Conservation (phyloP, 768 basidiomycete species). For the Artomyces pyxidatus region DNA sequence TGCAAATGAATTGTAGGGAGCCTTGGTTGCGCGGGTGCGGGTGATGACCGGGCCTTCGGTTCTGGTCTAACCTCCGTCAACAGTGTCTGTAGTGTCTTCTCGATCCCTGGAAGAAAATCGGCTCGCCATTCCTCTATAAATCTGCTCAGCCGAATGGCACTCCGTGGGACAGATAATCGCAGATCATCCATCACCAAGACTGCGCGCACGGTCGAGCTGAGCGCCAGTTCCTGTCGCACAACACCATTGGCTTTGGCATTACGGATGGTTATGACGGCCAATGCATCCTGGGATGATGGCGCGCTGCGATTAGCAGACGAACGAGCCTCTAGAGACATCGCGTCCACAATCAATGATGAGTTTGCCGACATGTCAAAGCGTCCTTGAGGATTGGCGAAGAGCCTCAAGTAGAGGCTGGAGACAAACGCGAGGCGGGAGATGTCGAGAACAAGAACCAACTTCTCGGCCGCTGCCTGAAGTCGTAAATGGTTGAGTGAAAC, state of each 20-base stretch:
- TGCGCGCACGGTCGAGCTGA: slow-evolving; percentile 32
- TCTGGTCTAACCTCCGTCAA: slow-evolving; percentile 50
- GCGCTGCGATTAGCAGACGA: slow-evolving; percentile 35
- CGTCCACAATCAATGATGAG: slow-evolving; percentile 39
- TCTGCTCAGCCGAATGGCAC: slow-evolving; percentile 68
- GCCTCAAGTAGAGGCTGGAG: slow-evolving; percentile 22
- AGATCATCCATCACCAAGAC: slow-evolving; percentile 38
- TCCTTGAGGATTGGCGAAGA: slow-evolving; percentile 20
- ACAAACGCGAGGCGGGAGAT: slow-evolving; percentile 31
- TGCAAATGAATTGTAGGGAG: slow-evolving; percentile 39
- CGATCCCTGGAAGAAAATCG: slow-evolving; percentile 69
- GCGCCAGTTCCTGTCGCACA: slow-evolving; percentile 36
- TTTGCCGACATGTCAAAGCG: slow-evolving; percentile 36
- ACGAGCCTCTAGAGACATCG: slow-evolving; percentile 50
- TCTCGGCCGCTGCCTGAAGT: slow-evolving; percentile 63
- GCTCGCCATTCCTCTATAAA: slow-evolving; percentile 79
- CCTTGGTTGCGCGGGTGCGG: not conserved
- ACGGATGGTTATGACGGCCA: slow-evolving; percentile 51
- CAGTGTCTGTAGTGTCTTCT: slow-evolving; percentile 55
- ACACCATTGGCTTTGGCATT: slow-evolving; percentile 39
- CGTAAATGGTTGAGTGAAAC: slow-evolving; percentile 36
- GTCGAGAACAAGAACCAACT: slow-evolving; percentile 56
- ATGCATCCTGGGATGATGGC: slow-evolving; percentile 40
- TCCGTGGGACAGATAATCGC: slow-evolving; percentile 63
- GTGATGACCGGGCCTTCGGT: not conserved